Evolutionary conservation across 202 grass and related monocot species (phyloP).

Genomic region (Brachypodium distachyon): DNA sequence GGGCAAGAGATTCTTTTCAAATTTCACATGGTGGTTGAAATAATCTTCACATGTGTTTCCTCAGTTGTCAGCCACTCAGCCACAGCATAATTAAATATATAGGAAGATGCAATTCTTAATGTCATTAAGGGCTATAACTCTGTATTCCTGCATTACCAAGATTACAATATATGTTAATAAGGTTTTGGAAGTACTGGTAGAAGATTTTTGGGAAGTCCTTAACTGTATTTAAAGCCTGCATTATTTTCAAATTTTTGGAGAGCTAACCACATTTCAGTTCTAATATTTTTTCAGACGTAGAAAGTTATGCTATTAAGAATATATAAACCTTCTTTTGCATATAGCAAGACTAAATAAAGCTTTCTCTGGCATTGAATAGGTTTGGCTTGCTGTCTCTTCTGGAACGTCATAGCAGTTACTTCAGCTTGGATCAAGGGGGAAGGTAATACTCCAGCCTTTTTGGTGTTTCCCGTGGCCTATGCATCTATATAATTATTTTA

Average conservation of each 20-base stretch:
- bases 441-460: conserved; percentile 37
- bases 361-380: conserved; percentile 50
- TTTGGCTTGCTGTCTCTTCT: conserved; percentile 78
- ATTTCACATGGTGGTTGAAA: background rate
- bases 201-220: background rate
- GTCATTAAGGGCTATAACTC: background rate
- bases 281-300: background rate
- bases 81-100: background rate
- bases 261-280: background rate
- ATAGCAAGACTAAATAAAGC: conserved; percentile 5
- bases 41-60: background rate
- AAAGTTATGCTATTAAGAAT: background rate
- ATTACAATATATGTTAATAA: background rate
- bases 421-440: conserved; percentile 96
- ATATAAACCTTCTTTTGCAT: background rate
- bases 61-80: background rate
- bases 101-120: background rate
- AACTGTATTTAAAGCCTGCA: background rate
- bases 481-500: conserved; percentile 1
- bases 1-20: background rate
- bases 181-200: background rate
- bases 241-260: background rate
- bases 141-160: background rate
- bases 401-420: conserved; percentile 94
- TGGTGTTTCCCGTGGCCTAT: background rate